Base-by-base conservation (phyloP, 2,329 filamentous ascomycete genomes). In the Talaromyces sp. region DNA sequence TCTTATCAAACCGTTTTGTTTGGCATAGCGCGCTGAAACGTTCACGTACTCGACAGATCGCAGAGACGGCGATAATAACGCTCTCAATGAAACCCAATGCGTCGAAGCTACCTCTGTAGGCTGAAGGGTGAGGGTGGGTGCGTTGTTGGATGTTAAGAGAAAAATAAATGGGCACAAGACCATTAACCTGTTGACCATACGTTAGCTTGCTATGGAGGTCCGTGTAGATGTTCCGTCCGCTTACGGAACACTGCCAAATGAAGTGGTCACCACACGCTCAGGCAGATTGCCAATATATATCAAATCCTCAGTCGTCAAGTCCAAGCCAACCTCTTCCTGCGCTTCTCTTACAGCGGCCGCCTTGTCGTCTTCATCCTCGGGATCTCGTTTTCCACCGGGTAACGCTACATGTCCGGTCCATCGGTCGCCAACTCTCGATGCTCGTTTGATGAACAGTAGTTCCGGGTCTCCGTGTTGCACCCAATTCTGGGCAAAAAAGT, bases 391-490 rank as follows among this genome's bases (percentile, higher is more conserved):
- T 1, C 88, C 88, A 23, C 88, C 88, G 0, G 88, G 88, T 3
- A 90, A 74, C 0, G 88, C 88, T 62, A 89, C 83, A 76, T 90
- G 88, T 2, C 84, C 83, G 1, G 86, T 88, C 88, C 88, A 90
- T 63, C 86, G 79, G 72, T 90, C 88, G 7, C 87, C 86, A 61
- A 82, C 79, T 40, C 88, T 79, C 3, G 86, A 82, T 2, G 88
- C 84, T 52, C 88, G 79, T 71, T 90, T 90, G 72, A 90, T 90
- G 72, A 90, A 89, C 3, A 90, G 79, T n/a, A 87, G 78, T 72
- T 90, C 88, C 0, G 87, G 84, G 65, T 87, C 84, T 25, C 87
- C 87, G 71, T 87, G 76, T 66, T 83, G 81, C 6, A 88, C 86
- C 88, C 88, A 90, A 16, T 81, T 72, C 67, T 87, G 85, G 1